Conservation (phyloP, 202 grass and related monocot genomes). For the Bolboschoenoplectus hybrid region DNA sequence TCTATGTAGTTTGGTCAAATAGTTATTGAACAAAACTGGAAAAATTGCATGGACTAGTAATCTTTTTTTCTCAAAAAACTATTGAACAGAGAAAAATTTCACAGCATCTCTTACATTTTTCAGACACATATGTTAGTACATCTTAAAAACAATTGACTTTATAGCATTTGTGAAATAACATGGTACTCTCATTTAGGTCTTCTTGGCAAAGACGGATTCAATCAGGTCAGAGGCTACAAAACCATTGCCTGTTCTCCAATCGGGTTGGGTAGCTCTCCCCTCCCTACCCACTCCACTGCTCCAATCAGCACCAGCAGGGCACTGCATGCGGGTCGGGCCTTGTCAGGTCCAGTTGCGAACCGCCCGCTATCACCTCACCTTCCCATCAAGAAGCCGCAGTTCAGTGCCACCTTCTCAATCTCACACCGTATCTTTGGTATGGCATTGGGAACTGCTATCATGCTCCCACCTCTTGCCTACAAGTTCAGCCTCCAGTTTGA, state of each 20-base stretch:
- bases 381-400: constrained; percentile 86
- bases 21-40: not conserved
- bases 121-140: not conserved
- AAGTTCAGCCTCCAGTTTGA: constrained; percentile 66
- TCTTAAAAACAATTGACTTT: not conserved
- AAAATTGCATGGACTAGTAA: not conserved
- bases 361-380: constrained; percentile 85
- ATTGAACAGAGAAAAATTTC: no score
- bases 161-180: not conserved
- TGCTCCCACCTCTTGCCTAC: constrained; percentile 69
- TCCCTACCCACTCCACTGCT: not conserved
- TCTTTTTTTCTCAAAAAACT: no score
- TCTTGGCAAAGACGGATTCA: constrained; percentile 21
- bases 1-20: not conserved
- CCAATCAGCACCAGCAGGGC: constrained; percentile 10
- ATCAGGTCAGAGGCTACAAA: constrained; percentile 29
- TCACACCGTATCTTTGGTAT: constrained; percentile 81
- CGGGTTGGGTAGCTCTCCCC: constrained; percentile 1
- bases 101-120: no score
- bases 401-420: constrained; percentile 78
- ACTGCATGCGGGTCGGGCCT: constrained; percentile 50
- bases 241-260: constrained; percentile 8
- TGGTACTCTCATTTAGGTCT: constrained; percentile 19
- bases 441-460: constrained; percentile 57
- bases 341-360: constrained; percentile 57